A percentile compares a stretch with the other conserved stretches of the same genome.
Conservation (phyloP, 2,329 filamentous ascomycete species). For the Tolypocladium endophyticum region DNA sequence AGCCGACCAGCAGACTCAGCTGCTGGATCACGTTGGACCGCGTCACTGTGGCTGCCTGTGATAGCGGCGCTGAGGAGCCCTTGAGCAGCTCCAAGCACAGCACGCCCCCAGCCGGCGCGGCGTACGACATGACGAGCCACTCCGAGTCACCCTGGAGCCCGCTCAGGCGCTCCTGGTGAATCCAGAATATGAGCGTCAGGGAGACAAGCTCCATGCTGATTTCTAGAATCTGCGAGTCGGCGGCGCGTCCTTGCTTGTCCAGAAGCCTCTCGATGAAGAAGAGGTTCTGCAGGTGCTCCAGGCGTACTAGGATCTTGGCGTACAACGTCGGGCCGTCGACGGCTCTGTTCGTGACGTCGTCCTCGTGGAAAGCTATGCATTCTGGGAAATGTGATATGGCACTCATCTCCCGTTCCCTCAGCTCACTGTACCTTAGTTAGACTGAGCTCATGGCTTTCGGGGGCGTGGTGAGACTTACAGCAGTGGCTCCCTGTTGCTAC, state of each 20-base stretch:
- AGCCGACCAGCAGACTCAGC: slow-evolving; percentile 36
- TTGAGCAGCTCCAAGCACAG: slow-evolving; percentile 35
- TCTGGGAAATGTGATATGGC: background rate
- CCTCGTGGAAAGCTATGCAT: background rate
- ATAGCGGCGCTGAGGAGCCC: background rate
- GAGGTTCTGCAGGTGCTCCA: slow-evolving; percentile 42
- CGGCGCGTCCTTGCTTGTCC: slow-evolving; percentile 24
- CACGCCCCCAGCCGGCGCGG: slow-evolving; percentile 35
- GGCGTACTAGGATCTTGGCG: slow-evolving; percentile 31
- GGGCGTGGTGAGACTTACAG: background rate
- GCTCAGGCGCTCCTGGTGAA: slow-evolving; percentile 30
- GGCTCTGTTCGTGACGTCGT: background rate
- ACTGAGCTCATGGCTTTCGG: background rate
- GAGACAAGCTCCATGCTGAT: slow-evolving; percentile 36
- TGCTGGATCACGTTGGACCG: slow-evolving; percentile 38
- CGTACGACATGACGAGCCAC: slow-evolving; percentile 39
- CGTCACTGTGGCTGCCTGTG: slow-evolving; percentile 24
- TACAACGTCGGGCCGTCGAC: slow-evolving; percentile 19
- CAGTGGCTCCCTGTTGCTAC: background rate
- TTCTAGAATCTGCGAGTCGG: slow-evolving; percentile 28
- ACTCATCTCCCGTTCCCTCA: background rate
- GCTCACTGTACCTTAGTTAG: background rate
- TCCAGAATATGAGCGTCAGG: slow-evolving; percentile 33
- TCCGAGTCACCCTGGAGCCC: slow-evolving; percentile 29
- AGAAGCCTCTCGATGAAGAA: slow-evolving; percentile 48